phyloP scores from a whole-genome alignment of 257 asterid species.

The Verbena officinalis region DNA sequence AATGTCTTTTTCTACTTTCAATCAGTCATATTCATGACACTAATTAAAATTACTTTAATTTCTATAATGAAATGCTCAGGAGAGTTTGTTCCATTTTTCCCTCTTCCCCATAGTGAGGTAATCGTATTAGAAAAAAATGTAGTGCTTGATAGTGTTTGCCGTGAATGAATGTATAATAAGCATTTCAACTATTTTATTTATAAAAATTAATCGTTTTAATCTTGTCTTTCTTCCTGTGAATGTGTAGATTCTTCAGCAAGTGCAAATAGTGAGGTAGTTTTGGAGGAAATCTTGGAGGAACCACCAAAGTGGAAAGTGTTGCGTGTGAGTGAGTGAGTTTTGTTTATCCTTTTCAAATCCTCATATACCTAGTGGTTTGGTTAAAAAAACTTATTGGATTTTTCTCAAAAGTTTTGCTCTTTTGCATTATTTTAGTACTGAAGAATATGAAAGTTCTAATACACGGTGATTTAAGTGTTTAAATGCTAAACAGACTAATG shows the following conservation, averaged over 20 bases:
- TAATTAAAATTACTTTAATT: constrained; percentile 12
- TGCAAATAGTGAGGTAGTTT: constrained; percentile 50
- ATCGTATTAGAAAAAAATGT: constrained; percentile 8
- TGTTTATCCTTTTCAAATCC: constrained; percentile 34
- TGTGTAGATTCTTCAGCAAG: constrained; percentile 56
- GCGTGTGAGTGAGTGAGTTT: constrained; percentile 93
- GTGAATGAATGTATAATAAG: constrained; percentile 14
- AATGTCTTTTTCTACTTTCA: constrained; percentile 20
- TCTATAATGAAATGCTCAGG: constrained; percentile 11
- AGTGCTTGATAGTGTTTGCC: constrained; percentile 8
- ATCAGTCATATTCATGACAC: constrained; percentile 20
- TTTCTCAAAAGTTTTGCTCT: constrained; percentile 14
- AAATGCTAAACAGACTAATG: constrained; percentile 8
- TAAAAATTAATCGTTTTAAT: constrained; percentile 1
- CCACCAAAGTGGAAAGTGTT: constrained; percentile 99
- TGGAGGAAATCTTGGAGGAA: constrained; percentile 88
- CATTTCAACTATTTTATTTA: constrained; percentile 19
- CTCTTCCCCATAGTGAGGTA: constrained; percentile 4
- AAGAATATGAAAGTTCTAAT: neutral
- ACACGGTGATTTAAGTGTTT: constrained; percentile 17
- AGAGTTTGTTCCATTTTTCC: constrained; percentile 3
- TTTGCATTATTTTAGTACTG: constrained; percentile 9
- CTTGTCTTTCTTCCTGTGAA: constrained; percentile 28
- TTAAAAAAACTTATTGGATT: constrained; percentile 12
- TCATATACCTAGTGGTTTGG: constrained; percentile 21